Base-by-base conservation (phyloP, 768 basidiomycete genomes). In the Sarcodon sp. region DNA sequence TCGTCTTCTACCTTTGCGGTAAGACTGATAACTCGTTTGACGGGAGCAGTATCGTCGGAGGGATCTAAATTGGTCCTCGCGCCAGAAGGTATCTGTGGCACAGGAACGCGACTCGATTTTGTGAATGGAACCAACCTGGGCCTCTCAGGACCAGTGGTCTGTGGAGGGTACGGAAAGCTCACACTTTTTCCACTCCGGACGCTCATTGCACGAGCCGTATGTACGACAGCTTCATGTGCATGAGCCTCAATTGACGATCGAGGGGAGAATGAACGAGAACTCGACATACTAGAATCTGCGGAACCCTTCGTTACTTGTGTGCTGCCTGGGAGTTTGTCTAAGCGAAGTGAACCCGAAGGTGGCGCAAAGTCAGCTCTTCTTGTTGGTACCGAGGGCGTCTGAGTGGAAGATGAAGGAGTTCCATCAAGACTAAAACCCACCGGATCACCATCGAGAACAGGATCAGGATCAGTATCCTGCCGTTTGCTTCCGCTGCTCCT, bases 41-140 rank as follows among this genome's bases (percentile, higher is more conserved):
- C 55, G 57, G 36, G 58, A 56, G 56, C 13, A 59, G 61, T 33
- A 56, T 55, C 35, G 65, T 54, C 34, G 57, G 51, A 15, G 45
- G 53, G 45, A 49, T 53, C 46, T 46, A 51, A 48, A 11, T 10
- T 15, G 15, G 12, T 41, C n/a, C 35, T 21, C 11, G 15, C 46
- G 7, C 16, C 39, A 16, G 71, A 55, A 51, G 72, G 57, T 53
- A 70, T 54, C 53, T 71, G 68, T 18, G 82, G 79, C 1, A 76
- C 69, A 15, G 83, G 82, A 21, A 83, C 80, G 15, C 80, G 77
- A 15, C 72, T 71, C 12, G 79, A 77, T 51, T 75, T 76, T 6
- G 79, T 83, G 58, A 87, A 86, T 27, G 80, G 83, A 33, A 85
- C 80, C 32, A 87, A 61, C 33, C 81, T 74, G 33, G 83, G 80